Evolutionary conservation across 2,329 filamentous ascomycete species (phyloP).

Genomic region (Tolypocladium paradoxum): DNA sequence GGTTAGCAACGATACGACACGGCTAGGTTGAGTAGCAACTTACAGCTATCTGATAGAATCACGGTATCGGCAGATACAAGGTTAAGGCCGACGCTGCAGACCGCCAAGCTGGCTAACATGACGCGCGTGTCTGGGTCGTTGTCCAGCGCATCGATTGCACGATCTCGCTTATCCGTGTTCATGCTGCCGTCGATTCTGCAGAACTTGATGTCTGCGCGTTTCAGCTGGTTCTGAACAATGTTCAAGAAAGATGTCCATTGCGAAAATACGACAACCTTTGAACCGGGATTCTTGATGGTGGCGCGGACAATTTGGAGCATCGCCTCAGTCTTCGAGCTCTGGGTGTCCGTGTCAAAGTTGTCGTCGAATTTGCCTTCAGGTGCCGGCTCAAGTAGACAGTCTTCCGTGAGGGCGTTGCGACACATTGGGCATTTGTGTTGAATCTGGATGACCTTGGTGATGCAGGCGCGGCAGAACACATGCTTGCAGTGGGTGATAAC

Average conservation of each 20-base stretch:
- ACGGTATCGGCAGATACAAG: constrained; percentile 80
- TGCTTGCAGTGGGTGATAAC: constrained; percentile 83
- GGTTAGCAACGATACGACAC: neutral
- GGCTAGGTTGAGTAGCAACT: constrained; percentile 10
- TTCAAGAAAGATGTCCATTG: constrained; percentile 70
- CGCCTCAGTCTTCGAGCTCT: constrained; percentile 75
- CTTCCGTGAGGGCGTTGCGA: constrained; percentile 53
- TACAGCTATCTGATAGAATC: constrained; percentile 67
- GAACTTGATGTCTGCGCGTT: constrained; percentile 48
- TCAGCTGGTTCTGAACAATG: constrained; percentile 59
- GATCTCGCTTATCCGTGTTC: constrained; percentile 58
- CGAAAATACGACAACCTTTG: constrained; percentile 64
- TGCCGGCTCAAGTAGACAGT: constrained; percentile 53
- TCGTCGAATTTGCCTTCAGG: constrained; percentile 38
- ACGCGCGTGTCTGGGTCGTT: constrained; percentile 57
- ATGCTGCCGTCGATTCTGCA: constrained; percentile 75
- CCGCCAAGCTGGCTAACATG: constrained; percentile 70
- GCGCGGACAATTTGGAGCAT: constrained; percentile 66
- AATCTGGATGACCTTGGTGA: constrained; percentile 60
- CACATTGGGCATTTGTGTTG: constrained; percentile 83
- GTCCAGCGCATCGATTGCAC: constrained; percentile 56
- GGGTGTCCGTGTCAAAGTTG: constrained; percentile 49
- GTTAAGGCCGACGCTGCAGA: constrained; percentile 79
- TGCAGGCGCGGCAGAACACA: constrained; percentile 64
- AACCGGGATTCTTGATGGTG: constrained; percentile 49